Base-by-base conservation (phyloP, 176 grass and related monocot genomes). In the Rhynchospora pubera region DNA sequence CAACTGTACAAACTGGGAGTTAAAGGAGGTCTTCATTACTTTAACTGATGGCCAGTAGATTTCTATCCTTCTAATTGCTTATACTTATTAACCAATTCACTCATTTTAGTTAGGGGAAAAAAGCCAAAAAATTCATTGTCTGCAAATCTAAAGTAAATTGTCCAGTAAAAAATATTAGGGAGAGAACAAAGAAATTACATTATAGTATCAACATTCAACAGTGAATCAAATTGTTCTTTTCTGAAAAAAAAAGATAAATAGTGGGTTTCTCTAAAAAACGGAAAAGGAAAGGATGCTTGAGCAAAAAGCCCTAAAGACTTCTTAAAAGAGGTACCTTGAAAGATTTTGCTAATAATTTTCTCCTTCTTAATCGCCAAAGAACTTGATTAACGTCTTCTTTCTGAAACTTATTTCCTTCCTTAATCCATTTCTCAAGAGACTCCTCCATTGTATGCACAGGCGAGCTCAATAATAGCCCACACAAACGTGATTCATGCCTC, bases 281-380 rank as follows among this genome's bases (percentile, higher is more conserved):
- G 72, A 16, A 72, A 77, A 74, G 64, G 24, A 7, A 14, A 26
- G 12, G 19, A 1, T 28, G 21, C 11, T 50, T 24, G 21, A 0
- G 4, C 3, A 74, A 75, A 26, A 26, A 75, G 23, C 22, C 46
- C 19, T 50, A 74, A 75, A 28, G 45, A n/a, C n/a, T n/a, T n/a
- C n/a, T n/a, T n/a, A n/a, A n/a, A n/a, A n/a, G 16, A 79, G 60
- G 81, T 65, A 99, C 96, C 96, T 99, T 63, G 53, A 99, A 81
- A n/a, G 92, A 92, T 84, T 99, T 99, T 15, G 0, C 4, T 51
- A 44, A 95, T 83, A 84, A 59, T 69, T 1, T 80, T 8, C 70
- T 53, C 69, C 22, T 99, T 4, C 92, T 80, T 80, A 99, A 93
- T 32, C 44, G 53, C 22, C 86, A 53, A 57, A 90, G n/a, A 52